phyloP scores from a whole-genome alignment of 169 alveolate genomes.

The Cryptosporidium sp. region DNA sequence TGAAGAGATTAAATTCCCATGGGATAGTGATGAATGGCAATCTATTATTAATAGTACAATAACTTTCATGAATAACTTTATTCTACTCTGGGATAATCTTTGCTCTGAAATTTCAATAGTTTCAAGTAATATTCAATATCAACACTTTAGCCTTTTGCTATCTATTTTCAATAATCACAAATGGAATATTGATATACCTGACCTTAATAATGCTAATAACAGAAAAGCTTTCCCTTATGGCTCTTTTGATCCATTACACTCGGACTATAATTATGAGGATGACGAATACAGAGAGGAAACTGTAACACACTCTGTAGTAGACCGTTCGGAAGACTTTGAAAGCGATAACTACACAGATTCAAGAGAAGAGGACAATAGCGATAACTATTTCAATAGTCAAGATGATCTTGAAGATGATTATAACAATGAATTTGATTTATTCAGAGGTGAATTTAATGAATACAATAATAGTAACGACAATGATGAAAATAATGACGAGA shows the following conservation, averaged over 20 bases:
- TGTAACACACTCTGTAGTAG: neutral
- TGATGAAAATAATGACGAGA: neutral
- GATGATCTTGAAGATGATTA: neutral
- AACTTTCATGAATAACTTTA: slow-evolving; percentile 40
- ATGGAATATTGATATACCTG: slow-evolving; percentile 46
- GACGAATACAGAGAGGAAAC: neutral
- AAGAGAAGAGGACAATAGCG: neutral
- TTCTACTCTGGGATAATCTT: slow-evolving; percentile 37
- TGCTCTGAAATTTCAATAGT: slow-evolving; percentile 60
- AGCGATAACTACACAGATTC: neutral
- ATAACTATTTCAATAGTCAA: neutral
- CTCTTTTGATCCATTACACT: neutral
- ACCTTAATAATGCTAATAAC: neutral
- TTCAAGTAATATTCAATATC: slow-evolving; percentile 48
- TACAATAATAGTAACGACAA: neutral
- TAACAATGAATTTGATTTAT: neutral
- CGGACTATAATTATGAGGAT: neutral
- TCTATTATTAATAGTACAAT: neutral
- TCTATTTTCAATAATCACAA: slow-evolving; percentile 34
- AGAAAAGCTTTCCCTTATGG: neutral
- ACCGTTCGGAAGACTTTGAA: neutral
- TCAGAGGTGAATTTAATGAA: neutral
- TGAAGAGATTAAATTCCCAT: slow-evolving; percentile 3
- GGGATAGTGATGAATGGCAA: slow-evolving; percentile 23
- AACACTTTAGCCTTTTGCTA: slow-evolving; percentile 26